Evolutionary conservation across 306 rosid species (phyloP), one percentile per base, ranked within the genome.

Genomic region (Citrullus colocynthis): DNA sequence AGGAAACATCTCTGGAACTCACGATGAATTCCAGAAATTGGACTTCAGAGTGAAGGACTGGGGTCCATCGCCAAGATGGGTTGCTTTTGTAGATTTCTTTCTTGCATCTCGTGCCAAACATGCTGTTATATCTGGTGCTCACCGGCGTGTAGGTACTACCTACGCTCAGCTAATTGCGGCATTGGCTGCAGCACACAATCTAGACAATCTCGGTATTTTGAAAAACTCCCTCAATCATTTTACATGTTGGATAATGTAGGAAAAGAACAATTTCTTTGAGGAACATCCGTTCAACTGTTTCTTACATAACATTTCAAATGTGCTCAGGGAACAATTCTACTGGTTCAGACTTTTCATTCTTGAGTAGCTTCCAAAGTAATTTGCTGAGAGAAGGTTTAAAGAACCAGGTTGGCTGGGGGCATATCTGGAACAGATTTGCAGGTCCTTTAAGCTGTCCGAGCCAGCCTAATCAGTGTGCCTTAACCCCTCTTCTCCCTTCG

Each of bases 1-100:
- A 83, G 98, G 98, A 85, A 89, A 85, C 77, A 86, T 90, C 49
- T 84, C 91, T 75, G 48, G 51, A n/a, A 75, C 69, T 13, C 18
- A 63, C 45, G 78, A 89, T 56, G 83, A 82, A 59, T 85, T 82
- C 60, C 88, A 77, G 69, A 90, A 82, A 82, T 86, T 70, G 36
- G 91, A 89, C 18, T 94, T 94, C 82, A 92, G 98, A 85, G 90
- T 67, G 74, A 94, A 86, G 87, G 98, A 94, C 74, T 94, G 98
- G 97, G 97, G 98, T 55, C 96, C 98, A 1, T 94, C 98, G 20
- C 98, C 98, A 39, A 89, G 98, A 85, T 92, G 97, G 98, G 98
- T 94, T 82, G 98, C 97, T 52, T 94, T 94, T 87, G 98, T 94
- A 41, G 97, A 94, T 79, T 94, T 94, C 83, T 94, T 94, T 83